phyloP scores from a whole-genome alignment of 345 rosid genomes.

The rapeseed (Brassica napus) region DNA sequence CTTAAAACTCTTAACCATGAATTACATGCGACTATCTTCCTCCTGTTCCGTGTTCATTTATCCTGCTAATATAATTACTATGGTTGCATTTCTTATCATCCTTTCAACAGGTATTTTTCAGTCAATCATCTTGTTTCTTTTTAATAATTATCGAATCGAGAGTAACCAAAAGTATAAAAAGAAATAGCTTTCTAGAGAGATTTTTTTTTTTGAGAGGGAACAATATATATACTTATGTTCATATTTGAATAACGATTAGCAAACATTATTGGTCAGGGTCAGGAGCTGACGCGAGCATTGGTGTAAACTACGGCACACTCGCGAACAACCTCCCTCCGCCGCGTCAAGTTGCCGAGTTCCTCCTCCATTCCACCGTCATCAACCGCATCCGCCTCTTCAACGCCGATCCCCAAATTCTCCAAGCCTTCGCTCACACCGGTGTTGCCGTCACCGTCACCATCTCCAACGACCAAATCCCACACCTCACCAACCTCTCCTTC shows the following conservation, averaged over 20 bases:
- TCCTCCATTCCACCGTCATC: constrained; percentile 63
- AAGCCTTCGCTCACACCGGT: constrained; percentile 68
- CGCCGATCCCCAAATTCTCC: constrained; percentile 52
- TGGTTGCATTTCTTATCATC: neutral
- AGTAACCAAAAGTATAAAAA: neutral
- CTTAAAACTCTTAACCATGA: constrained; percentile 26
- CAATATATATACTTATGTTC: neutral
- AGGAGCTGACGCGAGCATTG: constrained; percentile 54
- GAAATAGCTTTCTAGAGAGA: no score
- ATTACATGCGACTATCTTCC: constrained; percentile 2
- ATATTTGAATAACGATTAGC: constrained; percentile 6
- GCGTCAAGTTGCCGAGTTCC: constrained; percentile 63
- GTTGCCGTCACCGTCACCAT: constrained; percentile 60
- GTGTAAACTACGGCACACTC: constrained; percentile 80
- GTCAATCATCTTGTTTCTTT: neutral
- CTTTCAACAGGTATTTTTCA: constrained; percentile 17
- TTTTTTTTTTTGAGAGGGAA: neutral
- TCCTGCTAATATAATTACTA: neutral
- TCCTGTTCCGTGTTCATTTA: neutral
- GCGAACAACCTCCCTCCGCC: constrained; percentile 84
- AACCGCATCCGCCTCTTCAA: constrained; percentile 73
- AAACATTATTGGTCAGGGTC: neutral
- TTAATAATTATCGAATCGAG: neutral
- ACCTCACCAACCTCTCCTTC: constrained; percentile 49
- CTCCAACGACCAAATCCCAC: constrained; percentile 73